phyloP scores from a whole-genome alignment of 2,329 filamentous ascomycete species.

The Phialophora macrospora region DNA sequence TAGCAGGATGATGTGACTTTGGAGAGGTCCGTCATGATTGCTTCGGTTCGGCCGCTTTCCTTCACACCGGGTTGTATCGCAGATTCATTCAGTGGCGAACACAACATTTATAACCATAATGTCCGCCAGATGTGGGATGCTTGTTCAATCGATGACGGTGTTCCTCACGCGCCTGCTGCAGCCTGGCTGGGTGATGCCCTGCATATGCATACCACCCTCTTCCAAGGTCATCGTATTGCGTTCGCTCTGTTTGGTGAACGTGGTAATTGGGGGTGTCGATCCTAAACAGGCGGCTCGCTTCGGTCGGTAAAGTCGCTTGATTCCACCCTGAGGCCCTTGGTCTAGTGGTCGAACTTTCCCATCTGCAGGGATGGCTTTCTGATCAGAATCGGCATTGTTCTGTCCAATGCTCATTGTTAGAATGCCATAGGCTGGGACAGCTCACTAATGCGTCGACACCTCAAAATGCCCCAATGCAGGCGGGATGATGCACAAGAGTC shows the following conservation, averaged over 20 bases:
- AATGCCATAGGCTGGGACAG: background rate
- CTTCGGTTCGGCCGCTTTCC: background rate
- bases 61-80: background rate
- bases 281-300: background rate
- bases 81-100: too few species aligned
- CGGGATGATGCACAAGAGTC: background rate
- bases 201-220: too few species aligned
- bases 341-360: background rate
- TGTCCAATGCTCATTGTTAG: background rate
- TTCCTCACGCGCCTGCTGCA: too few species aligned
- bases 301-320: background rate
- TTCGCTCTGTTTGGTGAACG: background rate
- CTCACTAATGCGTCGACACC: background rate
- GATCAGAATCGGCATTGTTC: background rate
- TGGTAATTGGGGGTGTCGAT: background rate
- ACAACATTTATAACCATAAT: too few species aligned
- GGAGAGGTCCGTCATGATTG: slow-evolving; percentile 7
- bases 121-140: too few species aligned
- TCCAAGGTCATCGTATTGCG: background rate
- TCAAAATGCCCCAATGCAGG: background rate
- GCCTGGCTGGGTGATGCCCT: too few species aligned
- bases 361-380: background rate
- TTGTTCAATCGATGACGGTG: too few species aligned
- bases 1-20: slow-evolving; percentile 16
- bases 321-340: background rate